Conservation (phyloP, 2,329 filamentous ascomycete genomes). For the Xylariaceae sp. region DNA sequence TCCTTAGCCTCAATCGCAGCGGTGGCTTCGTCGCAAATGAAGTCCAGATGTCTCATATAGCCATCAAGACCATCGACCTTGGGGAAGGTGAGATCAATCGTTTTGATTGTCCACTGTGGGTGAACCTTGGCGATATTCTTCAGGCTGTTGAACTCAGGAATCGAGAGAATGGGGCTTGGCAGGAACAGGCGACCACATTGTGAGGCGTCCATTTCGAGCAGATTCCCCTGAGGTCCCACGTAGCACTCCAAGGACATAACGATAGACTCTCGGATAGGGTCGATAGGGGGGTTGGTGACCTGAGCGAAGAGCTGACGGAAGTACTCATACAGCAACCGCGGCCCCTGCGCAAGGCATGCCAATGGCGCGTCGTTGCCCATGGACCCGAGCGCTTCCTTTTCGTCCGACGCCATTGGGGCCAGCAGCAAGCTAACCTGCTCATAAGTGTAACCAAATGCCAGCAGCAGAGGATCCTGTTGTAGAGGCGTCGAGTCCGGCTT, state of each 20-base stretch:
- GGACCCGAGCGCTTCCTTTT: conserved; percentile 92
- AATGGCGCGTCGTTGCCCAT: conserved; percentile 97
- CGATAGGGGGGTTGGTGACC: conserved; percentile 96
- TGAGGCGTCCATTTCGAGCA: conserved; percentile 85
- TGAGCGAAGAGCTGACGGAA: conserved; percentile 97
- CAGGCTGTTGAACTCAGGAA: conserved; percentile 84
- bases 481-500: conserved; percentile 64
- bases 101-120: conserved; percentile 79
- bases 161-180: conserved; percentile 81
- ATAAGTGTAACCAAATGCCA: conserved; percentile 88
- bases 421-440: conserved; percentile 91
- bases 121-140: conserved; percentile 70
- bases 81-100: conserved; percentile 88
- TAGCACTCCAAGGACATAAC: conserved; percentile 98
- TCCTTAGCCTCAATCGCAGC: conserved; percentile 78
- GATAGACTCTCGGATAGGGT: conserved; percentile 93
- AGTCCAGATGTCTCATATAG: conserved; percentile 81
- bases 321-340: conserved; percentile 88
- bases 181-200: conserved; percentile 84
- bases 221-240: conserved; percentile 89
- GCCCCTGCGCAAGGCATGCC: conserved; percentile 83
- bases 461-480: conserved; percentile 78
- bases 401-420: conserved; percentile 93
- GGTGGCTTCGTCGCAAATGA: conserved; percentile 79
- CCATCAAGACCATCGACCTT: conserved; percentile 78